Percentiles rank a stretch among this genome's conserved stretches.
phyloP scores from a whole-genome alignment of 495 filamentous ascomycete genomes.

The Durotheca rogersii region DNA sequence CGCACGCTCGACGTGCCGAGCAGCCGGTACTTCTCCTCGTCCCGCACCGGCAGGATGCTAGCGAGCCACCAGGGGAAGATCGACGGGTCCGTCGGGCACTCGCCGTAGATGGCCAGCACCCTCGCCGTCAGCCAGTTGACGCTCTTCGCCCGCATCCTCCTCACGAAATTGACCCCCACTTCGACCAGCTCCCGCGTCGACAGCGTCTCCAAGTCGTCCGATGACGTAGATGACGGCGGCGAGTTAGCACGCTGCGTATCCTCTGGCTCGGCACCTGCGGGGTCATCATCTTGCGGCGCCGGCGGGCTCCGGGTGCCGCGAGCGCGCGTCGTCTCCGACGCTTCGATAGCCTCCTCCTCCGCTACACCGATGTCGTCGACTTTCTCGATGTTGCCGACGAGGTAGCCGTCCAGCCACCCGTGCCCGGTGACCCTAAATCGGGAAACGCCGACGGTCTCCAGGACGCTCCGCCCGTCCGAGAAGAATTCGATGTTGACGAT shows the following conservation, averaged over 20 bases:
- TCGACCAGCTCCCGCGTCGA: constrained; percentile 70
- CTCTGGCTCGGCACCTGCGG: not conserved
- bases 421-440: constrained; percentile 70
- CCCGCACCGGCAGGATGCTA: constrained; percentile 71
- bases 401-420: constrained; percentile 70
- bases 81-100: constrained; percentile 70
- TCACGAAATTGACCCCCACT: constrained; percentile 64
- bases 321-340: constrained; percentile 52
- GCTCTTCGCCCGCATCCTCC: constrained; percentile 61
- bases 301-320: constrained; percentile 19
- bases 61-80: constrained; percentile 91
- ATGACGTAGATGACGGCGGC: constrained; percentile 16
- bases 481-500: constrained; percentile 71
- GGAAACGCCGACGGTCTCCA: constrained; percentile 72
- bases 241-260: constrained; percentile 2
- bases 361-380: constrained; percentile 77
- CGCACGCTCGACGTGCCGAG: constrained; percentile 71
- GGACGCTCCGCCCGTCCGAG: constrained; percentile 75
- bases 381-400: constrained; percentile 68
- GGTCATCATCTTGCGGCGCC: constrained; percentile 7
- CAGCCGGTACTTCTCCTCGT: constrained; percentile 76
- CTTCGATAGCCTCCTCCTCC: constrained; percentile 76
- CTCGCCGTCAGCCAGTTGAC: constrained; percentile 72
- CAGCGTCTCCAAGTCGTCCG: constrained; percentile 56
- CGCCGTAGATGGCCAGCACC: constrained; percentile 72